Conservation (phyloP, 352 stramenopile species). For the Pythium aristosporum region DNA sequence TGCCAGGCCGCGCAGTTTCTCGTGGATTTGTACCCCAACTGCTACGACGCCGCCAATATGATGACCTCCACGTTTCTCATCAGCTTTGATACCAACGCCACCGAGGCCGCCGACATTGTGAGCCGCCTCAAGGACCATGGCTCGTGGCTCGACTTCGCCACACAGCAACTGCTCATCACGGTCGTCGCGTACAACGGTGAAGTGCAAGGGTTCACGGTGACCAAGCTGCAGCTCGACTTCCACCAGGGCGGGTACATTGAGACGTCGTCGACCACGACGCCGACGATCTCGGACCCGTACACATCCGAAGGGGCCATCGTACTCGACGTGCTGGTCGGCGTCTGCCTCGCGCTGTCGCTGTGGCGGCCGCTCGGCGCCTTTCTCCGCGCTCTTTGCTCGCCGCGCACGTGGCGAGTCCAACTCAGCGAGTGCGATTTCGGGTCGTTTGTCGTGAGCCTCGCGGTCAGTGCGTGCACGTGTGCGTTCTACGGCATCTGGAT, state of each 20-base stretch:
- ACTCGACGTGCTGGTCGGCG: slow-evolving; percentile 29
- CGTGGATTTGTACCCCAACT: slow-evolving; percentile 31
- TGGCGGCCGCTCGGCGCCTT: neutral
- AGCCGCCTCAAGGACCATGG: slow-evolving; percentile 22
- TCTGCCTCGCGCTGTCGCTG: slow-evolving; percentile 23
- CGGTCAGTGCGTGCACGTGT: slow-evolving; percentile 4
- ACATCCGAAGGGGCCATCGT: slow-evolving; percentile 15
- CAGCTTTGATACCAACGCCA: slow-evolving; percentile 29
- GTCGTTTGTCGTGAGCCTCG: slow-evolving; percentile 1
- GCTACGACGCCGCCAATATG: slow-evolving; percentile 27
- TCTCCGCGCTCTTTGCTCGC: neutral
- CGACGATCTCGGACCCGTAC: slow-evolving; percentile 32
- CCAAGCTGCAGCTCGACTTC: slow-evolving; percentile 32
- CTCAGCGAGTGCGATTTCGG: neutral
- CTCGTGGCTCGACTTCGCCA: slow-evolving; percentile 32
- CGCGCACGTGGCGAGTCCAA: neutral
- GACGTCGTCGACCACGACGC: slow-evolving; percentile 18
- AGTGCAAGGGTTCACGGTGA: slow-evolving; percentile 32
- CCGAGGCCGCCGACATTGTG: slow-evolving; percentile 17
- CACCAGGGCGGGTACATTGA: slow-evolving; percentile 31
- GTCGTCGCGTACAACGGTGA: slow-evolving; percentile 41
- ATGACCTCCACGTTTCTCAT: slow-evolving; percentile 23
- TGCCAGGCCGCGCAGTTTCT: slow-evolving; percentile 26
- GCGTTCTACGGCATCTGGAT: slow-evolving; percentile 38
- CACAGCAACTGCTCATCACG: slow-evolving; percentile 33